Conservation (phyloP, 2,329 filamentous ascomycete species). For the Colletotrichum sp. region DNA sequence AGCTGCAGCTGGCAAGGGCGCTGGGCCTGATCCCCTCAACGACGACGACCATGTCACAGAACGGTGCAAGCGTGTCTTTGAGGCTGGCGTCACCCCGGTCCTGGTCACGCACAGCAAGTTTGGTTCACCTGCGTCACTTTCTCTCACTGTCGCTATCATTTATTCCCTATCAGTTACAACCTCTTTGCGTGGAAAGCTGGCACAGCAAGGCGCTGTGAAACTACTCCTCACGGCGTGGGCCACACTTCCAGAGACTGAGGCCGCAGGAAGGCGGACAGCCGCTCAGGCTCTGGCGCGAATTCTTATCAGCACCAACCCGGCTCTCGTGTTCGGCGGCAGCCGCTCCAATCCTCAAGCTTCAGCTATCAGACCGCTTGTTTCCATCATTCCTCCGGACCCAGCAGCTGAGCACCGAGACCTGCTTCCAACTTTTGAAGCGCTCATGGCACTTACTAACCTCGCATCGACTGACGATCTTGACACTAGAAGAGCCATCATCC, state of each 20-base stretch:
- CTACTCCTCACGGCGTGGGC: slow-evolving; percentile 77
- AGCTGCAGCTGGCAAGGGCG: slow-evolving; percentile 75
- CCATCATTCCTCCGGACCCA: slow-evolving; percentile 73
- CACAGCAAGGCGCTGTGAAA: slow-evolving; percentile 92
- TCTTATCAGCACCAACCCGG: slow-evolving; percentile 84
- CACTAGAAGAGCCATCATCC: slow-evolving; percentile 72
- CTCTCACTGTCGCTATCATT: slow-evolving; percentile 78
- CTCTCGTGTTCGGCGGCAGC: slow-evolving; percentile 81
- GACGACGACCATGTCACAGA: slow-evolving; percentile 76
- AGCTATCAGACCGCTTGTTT: slow-evolving; percentile 82
- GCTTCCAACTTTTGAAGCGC: slow-evolving; percentile 85
- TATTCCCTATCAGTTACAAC: slow-evolving; percentile 78
- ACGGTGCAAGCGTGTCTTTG: slow-evolving; percentile 80
- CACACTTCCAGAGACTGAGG: slow-evolving; percentile 59
- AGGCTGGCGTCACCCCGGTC: slow-evolving; percentile 77
- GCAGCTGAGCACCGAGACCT: slow-evolving; percentile 73
- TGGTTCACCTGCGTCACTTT: slow-evolving; percentile 72
- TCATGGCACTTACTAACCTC: slow-evolving; percentile 93
- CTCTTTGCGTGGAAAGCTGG: slow-evolving; percentile 77
- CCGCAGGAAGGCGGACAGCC: slow-evolving; percentile 59
- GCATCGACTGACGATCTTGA: slow-evolving; percentile 78
- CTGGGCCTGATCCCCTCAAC: slow-evolving; percentile 70
- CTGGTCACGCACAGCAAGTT: slow-evolving; percentile 79
- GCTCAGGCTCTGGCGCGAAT: slow-evolving; percentile 85
- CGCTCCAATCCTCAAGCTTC: slow-evolving; percentile 76